Evolutionary conservation across 352 stramenopile species (phyloP), one percentile per base, ranked within the genome.

Genomic region (Thraustotheca clavata): DNA sequence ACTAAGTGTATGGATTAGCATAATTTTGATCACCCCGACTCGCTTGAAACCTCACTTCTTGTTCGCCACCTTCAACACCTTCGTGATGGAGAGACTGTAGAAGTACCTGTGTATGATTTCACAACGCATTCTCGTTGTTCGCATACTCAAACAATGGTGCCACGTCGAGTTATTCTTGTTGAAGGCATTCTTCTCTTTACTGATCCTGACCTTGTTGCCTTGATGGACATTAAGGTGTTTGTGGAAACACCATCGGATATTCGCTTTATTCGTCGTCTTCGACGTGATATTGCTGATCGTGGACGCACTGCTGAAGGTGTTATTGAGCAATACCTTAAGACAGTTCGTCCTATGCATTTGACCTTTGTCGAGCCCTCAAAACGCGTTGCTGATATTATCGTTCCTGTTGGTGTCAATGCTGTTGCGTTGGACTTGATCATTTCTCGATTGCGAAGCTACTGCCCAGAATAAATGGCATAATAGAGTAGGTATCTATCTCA

Each of bases 221-320:
- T 98, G 68, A 89, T 98, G 81, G 95, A 99, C 79, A 92, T 99
- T 60, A 98, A 98, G 75, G 89, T 99, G 48, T 99, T 98, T 79
- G 95, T 98, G 55, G 93, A 98, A 77, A 97, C 94, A 18, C 76
- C 96, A 8, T 79, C 86, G 20, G 96, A 99, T 72, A 96, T 98
- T 49, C 86, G 96, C 20, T 88, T 98, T 9, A 88, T 98, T 47
- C 79, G 96, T 35, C 82, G 96, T 24, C 82, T 99, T 72, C 73
- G 81, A 66, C 77, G 96, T 52, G 96, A 99, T 75, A 97, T 95
- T 41, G 71, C 85, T n/a, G 96, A 99, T 80, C 83, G 96, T 49
- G 92, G 85, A 27, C 77, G 96, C 47, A 96, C 88, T 43, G 75
- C 95, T n/a, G 86, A 98, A 38, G 88, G 89, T 9, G 96, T 99